These are phyloP conservation scores for Candida caryicola DNA, from an alignment of 805 yeast species.

Conservation along the genomic window DNA sequence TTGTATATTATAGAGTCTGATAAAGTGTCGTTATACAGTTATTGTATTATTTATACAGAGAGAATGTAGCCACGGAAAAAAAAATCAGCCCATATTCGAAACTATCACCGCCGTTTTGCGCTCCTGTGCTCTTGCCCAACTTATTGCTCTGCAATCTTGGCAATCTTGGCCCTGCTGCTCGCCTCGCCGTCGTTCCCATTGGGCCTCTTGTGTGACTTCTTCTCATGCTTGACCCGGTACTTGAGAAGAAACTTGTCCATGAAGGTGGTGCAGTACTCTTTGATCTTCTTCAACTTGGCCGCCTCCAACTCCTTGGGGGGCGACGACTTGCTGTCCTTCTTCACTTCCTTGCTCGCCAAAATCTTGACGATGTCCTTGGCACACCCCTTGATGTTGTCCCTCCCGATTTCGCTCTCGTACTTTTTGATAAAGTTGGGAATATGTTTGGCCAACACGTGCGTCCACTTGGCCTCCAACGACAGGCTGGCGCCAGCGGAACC, in stretches of 20 bases:
- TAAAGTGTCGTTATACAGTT: background rate
- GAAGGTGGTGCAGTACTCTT: conserved; percentile 56
- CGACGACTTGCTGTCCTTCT: conserved; percentile 36
- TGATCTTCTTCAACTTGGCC: conserved; percentile 69
- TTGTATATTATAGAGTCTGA: background rate
- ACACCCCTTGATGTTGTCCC: conserved; percentile 69
- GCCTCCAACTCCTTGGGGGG: conserved; percentile 58
- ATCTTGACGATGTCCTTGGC: conserved; percentile 74
- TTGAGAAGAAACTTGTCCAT: conserved; percentile 64
- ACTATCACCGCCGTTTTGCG: no score
- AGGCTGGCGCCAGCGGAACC: background rate
- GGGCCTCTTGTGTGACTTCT: conserved; percentile 10
- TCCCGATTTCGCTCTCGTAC: conserved; percentile 64
- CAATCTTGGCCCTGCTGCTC: conserved; percentile 3
- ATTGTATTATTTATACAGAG: background rate
- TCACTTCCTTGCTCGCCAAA: conserved; percentile 66
- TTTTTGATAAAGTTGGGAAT: conserved; percentile 78
- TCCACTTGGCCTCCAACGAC: conserved; percentile 37
- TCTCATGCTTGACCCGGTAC: conserved; percentile 38
- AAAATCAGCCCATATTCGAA: no score
- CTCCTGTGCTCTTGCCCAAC: no score
- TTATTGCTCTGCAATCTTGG: background rate
- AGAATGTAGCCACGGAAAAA: conserved; percentile 2
- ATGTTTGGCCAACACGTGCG: conserved; percentile 57
- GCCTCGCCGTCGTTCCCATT: conserved; percentile 2